phyloP scores from a whole-genome alignment of 2,329 filamentous ascomycete species.

The Knoxdaviesia capensis region DNA sequence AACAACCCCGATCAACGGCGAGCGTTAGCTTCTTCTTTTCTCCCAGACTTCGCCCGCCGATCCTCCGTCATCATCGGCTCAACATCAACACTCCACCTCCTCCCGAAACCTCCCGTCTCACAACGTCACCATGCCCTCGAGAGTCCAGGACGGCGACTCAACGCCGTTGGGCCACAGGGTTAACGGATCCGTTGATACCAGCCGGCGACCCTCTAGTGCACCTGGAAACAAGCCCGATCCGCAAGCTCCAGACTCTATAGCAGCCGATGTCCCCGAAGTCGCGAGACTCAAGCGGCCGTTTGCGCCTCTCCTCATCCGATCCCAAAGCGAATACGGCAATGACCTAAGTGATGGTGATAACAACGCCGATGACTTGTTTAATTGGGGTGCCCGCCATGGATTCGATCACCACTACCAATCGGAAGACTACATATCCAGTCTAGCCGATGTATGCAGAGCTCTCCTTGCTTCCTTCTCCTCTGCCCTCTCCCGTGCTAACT shows the following conservation, averaged over 20 bases:
- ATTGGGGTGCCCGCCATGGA: conserved; percentile 54
- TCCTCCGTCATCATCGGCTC: too few species aligned
- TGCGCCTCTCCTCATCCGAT: conserved; percentile 32
- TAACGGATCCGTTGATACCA: too few species aligned
- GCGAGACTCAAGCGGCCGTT: conserved; percentile 15
- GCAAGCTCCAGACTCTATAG: background rate
- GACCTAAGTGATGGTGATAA: conserved; percentile 19
- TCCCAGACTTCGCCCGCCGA: too few species aligned
- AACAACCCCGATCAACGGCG: too few species aligned
- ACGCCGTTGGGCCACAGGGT: too few species aligned
- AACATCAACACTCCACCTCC: too few species aligned
- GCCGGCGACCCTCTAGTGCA: conserved; percentile 22
- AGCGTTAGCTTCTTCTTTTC: too few species aligned
- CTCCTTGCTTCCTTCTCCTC: conserved; percentile 1
- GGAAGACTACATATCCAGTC: conserved; percentile 67
- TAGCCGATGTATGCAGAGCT: conserved; percentile 48
- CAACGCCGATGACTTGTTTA: conserved; percentile 23
- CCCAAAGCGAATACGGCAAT: conserved; percentile 31
- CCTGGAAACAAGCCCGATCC: conserved; percentile 20
- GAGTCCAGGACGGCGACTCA: too few species aligned
- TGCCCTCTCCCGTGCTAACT: conserved; percentile 5
- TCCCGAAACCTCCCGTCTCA: too few species aligned
- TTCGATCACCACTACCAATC: conserved; percentile 88
- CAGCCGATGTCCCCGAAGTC: conserved; percentile 12
- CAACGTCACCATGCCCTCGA: too few species aligned